A percentile compares a stretch with the other conserved stretches of the same genome.
These are phyloP conservation scores for Gnaphalium uliginosum DNA, from an alignment of 129 eudicot species.

Conservation along the genomic window DNA sequence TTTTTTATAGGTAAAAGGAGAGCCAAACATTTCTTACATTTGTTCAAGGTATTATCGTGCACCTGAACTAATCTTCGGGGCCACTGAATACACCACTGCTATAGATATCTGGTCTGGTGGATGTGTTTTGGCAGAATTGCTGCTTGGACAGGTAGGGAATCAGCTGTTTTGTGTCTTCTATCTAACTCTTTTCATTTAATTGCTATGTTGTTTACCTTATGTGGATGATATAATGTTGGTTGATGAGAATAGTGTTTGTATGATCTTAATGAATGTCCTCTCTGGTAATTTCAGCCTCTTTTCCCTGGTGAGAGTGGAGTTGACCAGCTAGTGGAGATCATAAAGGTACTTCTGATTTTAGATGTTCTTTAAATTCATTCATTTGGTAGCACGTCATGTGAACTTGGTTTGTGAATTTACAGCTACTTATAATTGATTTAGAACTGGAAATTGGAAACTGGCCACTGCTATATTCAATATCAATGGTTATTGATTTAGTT, in stretches of 20 bases:
- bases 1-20: slow-evolving; percentile 59
- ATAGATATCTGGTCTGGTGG: slow-evolving; percentile 69
- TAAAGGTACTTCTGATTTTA: slow-evolving; percentile 50
- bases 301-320: slow-evolving; percentile 71
- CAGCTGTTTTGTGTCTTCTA: not conserved
- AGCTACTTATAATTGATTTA: not conserved
- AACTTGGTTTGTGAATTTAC: not conserved
- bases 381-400: not conserved
- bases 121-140: slow-evolving; percentile 58
- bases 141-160: slow-evolving; percentile 52
- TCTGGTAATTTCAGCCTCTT: slow-evolving; percentile 40
- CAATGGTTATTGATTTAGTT: not conserved
- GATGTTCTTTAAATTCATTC: not conserved
- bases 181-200: too few relatives aligned
- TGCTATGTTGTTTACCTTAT: not conserved
- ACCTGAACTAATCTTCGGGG: slow-evolving; percentile 49
- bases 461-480: not conserved
- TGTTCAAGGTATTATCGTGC: slow-evolving; percentile 71
- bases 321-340: slow-evolving; percentile 91
- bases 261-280: slow-evolving; percentile 11
- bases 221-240: not conserved
- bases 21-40: slow-evolving; percentile 82
- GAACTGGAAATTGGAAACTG: not conserved
- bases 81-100: slow-evolving; percentile 80
- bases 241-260: not conserved